Evolutionary conservation across 2,329 filamentous ascomycete genomes (phyloP), one percentile per base, ranked within the genome.

Genomic region (Neopestalotiopsis clavispora): DNA sequence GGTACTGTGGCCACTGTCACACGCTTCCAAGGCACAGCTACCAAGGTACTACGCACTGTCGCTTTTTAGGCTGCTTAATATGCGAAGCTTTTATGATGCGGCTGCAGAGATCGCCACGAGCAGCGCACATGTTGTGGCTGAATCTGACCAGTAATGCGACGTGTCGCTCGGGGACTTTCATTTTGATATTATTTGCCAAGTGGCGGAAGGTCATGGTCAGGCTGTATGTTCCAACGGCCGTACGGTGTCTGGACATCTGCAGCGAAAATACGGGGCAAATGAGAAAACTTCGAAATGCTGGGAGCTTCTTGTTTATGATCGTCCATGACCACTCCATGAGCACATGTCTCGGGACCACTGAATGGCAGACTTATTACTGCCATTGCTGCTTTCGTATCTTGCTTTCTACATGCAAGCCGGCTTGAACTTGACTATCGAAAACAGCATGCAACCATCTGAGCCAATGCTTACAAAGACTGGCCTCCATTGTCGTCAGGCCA

Each of bases 401-500:
- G 23, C 23, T 28, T 28, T 28, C 23, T 28, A 28, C 23, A 28
- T 28, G 23, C 23, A 28, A 28, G 23, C 23, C 23, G 23, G 23
- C 23, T 28, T 28, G 23, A 28, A 28, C 23, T 28, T 28, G 23
- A 28, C 23, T 28, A 28, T 28, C 23, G 23, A 28, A 28, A 28
- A 28, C 23, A 28, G 23, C 23, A 28, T 28, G 23, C 23, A 49
- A 49, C 14, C 4, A 49, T 5, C 42, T 28, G 23, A 28, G 23
- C 23, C 23, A 28, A 49, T 14, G 42, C 42, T 49, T n/a, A 49
- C n/a, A 6, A 49, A 13, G 12, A 10, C 10, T 64, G 14, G 42
- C n/a, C 67, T 10, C 28, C 38, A 30, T 9, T 34, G 59, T 74
- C 75, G 49, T 75, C 73, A 12, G 78, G 80, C 72, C 77, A 82